phyloP scores from a whole-genome alignment of 1,284 basidiomycete genomes.

The Ustilago lituana region DNA sequence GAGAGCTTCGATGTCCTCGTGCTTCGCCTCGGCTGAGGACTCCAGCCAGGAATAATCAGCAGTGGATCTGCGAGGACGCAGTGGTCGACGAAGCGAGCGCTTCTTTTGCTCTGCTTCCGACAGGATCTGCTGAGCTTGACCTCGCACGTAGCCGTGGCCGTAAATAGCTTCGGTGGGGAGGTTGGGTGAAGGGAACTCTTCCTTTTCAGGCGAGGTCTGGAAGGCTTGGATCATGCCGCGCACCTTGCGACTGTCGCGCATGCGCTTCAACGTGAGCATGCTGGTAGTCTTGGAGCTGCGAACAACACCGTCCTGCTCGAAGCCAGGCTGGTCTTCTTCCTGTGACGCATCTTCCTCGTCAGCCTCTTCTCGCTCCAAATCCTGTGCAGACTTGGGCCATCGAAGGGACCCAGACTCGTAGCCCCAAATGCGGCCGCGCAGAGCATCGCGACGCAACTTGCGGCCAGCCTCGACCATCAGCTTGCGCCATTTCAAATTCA shows the following conservation, averaged over 20 bases:
- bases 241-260: constrained; percentile 56
- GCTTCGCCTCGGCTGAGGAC: constrained; percentile 3
- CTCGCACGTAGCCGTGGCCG: constrained; percentile 48
- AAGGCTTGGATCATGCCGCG: constrained; percentile 56
- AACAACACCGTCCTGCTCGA: constrained; percentile 25
- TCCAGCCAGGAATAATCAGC: constrained; percentile 45
- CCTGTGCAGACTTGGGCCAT: constrained; percentile 43
- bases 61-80: constrained; percentile 38
- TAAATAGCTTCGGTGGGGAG: constrained; percentile 31
- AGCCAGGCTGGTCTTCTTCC: constrained; percentile 4
- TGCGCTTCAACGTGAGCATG: constrained; percentile 54
- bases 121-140: constrained; percentile 47
- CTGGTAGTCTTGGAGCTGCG: constrained; percentile 34
- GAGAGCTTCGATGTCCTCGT: constrained; percentile 37
- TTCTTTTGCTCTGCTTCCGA: constrained; percentile 44
- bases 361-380: constrained; percentile 25
- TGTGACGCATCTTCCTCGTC: constrained; percentile 13
- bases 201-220: constrained; percentile 39
- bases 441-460: constrained; percentile 54
- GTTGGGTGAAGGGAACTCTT: constrained; percentile 16
- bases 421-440: constrained; percentile 60
- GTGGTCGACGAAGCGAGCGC: constrained; percentile 30
- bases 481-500: constrained; percentile 59
- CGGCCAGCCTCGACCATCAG: constrained; percentile 59
- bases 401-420: constrained; percentile 32